These are phyloP conservation scores for Amphichorda felina DNA, from an alignment of 2,329 filamentous ascomycete species.

Conservation along the genomic window DNA sequence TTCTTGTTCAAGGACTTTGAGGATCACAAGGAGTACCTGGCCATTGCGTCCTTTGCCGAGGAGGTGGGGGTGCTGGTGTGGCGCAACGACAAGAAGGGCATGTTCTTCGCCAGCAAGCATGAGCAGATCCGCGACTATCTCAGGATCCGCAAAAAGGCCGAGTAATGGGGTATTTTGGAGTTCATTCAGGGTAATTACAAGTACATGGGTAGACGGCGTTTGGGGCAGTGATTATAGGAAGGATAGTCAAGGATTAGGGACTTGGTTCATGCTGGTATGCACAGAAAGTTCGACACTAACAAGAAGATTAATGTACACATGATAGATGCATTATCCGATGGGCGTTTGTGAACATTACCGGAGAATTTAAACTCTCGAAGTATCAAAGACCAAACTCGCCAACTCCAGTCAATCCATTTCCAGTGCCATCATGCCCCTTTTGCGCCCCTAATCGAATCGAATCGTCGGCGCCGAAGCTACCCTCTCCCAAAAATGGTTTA, in stretches of 20 bases:
- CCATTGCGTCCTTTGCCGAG: conserved; percentile 66
- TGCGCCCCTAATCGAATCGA: too few species aligned
- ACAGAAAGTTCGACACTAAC: too few species aligned
- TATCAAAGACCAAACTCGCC: too few species aligned
- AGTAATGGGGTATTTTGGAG: background rate
- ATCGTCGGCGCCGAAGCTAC: too few species aligned
- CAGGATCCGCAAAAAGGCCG: conserved; percentile 46
- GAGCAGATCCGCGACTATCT: conserved; percentile 82
- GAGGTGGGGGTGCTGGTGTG: conserved; percentile 85
- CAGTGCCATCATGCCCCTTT: too few species aligned
- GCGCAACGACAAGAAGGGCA: conserved; percentile 66
- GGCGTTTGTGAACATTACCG: too few species aligned
- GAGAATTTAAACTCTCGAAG: too few species aligned
- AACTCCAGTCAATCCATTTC: too few species aligned
- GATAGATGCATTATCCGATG: too few species aligned
- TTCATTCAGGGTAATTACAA: background rate
- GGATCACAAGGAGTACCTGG: conserved; percentile 55
- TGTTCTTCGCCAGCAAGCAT: conserved; percentile 86
- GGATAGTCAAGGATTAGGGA: background rate
- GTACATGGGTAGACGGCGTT: background rate
- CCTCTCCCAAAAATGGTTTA: too few species aligned
- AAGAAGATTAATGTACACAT: too few species aligned
- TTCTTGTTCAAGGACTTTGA: conserved; percentile 88
- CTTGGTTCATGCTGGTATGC: background rate
- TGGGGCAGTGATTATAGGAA: background rate